A percentile compares a stretch with the other conserved stretches of the same genome.
Evolutionary conservation across 345 rosid genomes (phyloP).

Genomic region (Brassica nigra): DNA sequence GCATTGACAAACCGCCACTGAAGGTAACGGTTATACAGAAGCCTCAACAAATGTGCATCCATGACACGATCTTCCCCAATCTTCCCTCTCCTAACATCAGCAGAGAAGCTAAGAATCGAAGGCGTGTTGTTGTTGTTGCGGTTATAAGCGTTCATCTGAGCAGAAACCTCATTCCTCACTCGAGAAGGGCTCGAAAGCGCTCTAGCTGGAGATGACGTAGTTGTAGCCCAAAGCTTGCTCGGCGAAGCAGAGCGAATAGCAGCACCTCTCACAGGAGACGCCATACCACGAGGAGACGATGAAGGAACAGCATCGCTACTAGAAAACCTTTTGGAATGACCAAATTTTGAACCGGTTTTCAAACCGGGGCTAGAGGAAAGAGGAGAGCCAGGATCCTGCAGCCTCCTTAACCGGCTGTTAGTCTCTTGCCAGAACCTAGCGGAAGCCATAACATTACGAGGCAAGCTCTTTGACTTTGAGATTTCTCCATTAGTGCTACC

Average conservation of each 20-base stretch:
- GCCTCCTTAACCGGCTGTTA: slow-evolving; percentile 84
- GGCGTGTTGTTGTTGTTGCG: slow-evolving; percentile 45
- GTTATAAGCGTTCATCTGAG: slow-evolving; percentile 51
- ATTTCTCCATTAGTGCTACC: slow-evolving; percentile 56
- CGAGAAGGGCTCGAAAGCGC: slow-evolving; percentile 58
- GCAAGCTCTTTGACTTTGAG: slow-evolving; percentile 52
- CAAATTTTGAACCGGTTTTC: slow-evolving; percentile 60
- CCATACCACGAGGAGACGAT: slow-evolving; percentile 69
- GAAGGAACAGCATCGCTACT: slow-evolving; percentile 55
- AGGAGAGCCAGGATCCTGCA: slow-evolving; percentile 91
- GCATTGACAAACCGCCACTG: slow-evolving; percentile 96
- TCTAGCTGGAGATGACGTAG: slow-evolving; percentile 49
- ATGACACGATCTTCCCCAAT: slow-evolving; percentile 68
- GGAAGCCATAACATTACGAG: slow-evolving; percentile 67
- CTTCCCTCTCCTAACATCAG: slow-evolving; percentile 81
- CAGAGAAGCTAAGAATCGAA: slow-evolving; percentile 79
- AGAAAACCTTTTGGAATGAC: slow-evolving; percentile 73
- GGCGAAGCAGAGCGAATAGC: slow-evolving; percentile 53
- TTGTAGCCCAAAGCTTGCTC: slow-evolving; percentile 48
- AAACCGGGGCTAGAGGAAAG: slow-evolving; percentile 65
- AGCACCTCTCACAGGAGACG: slow-evolving; percentile 73
- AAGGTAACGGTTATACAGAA: slow-evolving; percentile 73
- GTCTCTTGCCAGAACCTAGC: slow-evolving; percentile 99
- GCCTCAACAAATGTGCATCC: slow-evolving; percentile 83
- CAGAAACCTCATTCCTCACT: slow-evolving; percentile 43